Evolutionary conservation across 2,329 filamentous ascomycete genomes (phyloP).

Genomic region (Xylogone sp.): DNA sequence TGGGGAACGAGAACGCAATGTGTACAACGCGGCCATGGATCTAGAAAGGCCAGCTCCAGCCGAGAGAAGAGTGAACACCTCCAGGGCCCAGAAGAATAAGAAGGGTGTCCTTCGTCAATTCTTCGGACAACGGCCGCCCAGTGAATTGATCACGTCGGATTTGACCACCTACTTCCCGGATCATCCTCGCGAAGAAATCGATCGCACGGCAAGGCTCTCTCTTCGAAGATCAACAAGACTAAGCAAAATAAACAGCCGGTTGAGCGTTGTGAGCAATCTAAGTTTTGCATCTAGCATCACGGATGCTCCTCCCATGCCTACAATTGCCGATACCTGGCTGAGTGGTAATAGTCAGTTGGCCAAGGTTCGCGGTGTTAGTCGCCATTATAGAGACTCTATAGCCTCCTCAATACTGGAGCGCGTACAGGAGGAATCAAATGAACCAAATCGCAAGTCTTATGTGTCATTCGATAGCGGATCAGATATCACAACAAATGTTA

Average conservation of each 20-base stretch:
- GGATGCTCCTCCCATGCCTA: constrained; percentile 92
- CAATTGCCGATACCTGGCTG: constrained; percentile 92
- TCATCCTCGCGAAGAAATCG: constrained; percentile 89
- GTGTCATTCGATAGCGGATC: constrained; percentile 76
- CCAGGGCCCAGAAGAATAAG: constrained; percentile 34
- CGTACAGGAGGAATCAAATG: constrained; percentile 79
- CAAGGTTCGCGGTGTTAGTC: constrained; percentile 36
- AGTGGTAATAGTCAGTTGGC: constrained; percentile 53
- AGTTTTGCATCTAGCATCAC: constrained; percentile 90
- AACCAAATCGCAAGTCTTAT: constrained; percentile 91
- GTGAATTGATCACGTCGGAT: constrained; percentile 95
- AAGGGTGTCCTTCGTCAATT: constrained; percentile 70
- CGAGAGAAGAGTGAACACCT: constrained; percentile 28
- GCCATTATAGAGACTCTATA: constrained; percentile 79
- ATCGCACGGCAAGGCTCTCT: constrained; percentile 89
- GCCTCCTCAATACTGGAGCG: constrained; percentile 86
- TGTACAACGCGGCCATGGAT: constrained; percentile 55
- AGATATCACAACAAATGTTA: constrained; percentile 61
- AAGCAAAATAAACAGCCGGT: constrained; percentile 86
- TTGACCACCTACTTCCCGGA: constrained; percentile 96
- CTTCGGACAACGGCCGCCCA: constrained; percentile 87
- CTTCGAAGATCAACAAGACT: constrained; percentile 86
- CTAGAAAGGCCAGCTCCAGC: constrained; percentile 51
- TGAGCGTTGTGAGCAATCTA: constrained; percentile 90
- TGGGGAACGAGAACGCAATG: constrained; percentile 62